Evolutionary conservation across 176 grass and related monocot species (phyloP).

Genomic region (Ensete ventricosum): DNA sequence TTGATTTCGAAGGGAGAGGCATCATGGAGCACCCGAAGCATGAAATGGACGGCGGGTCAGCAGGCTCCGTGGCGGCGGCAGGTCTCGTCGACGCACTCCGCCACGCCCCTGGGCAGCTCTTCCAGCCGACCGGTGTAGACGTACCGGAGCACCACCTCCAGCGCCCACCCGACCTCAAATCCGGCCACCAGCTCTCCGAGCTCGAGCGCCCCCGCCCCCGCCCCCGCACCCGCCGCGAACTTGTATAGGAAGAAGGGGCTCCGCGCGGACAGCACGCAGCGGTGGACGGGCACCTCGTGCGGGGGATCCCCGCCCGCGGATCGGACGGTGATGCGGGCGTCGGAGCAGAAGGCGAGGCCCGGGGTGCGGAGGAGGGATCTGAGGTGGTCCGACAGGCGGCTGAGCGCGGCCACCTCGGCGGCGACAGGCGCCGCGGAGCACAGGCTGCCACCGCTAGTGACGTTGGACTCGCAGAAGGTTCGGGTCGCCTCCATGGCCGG

Average conservation of each 20-base stretch:
- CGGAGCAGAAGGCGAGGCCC: background rate
- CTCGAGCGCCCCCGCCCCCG: background rate
- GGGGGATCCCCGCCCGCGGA: background rate
- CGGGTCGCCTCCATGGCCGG: background rate
- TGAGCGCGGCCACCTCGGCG: constrained; percentile 7
- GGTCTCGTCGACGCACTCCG: constrained; percentile 1
- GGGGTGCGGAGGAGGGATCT: background rate
- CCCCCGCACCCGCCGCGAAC: constrained; percentile 7
- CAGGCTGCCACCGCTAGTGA: background rate
- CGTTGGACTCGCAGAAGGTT: constrained; percentile 11
- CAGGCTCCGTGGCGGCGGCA: constrained; percentile 2
- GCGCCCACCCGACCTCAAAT: constrained; percentile 7
- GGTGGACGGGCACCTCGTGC: background rate
- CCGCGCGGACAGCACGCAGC: too few species aligned
- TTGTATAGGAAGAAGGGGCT: constrained; percentile 10
- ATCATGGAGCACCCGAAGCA: constrained; percentile 12
- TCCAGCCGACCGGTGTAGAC: constrained; percentile 7
- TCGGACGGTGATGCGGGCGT: constrained; percentile 1
- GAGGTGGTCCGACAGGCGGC: constrained; percentile 13
- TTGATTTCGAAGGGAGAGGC: constrained; percentile 8
- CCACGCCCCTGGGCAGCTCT: background rate
- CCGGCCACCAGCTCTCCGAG: constrained; percentile 9
- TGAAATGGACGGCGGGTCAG: constrained; percentile 20
- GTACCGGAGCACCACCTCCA: constrained; percentile 6
- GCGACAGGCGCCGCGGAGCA: background rate